Evolutionary conservation across 2,329 filamentous ascomycete genomes (phyloP).

Genomic region (Pseudogymnoascus sp.): DNA sequence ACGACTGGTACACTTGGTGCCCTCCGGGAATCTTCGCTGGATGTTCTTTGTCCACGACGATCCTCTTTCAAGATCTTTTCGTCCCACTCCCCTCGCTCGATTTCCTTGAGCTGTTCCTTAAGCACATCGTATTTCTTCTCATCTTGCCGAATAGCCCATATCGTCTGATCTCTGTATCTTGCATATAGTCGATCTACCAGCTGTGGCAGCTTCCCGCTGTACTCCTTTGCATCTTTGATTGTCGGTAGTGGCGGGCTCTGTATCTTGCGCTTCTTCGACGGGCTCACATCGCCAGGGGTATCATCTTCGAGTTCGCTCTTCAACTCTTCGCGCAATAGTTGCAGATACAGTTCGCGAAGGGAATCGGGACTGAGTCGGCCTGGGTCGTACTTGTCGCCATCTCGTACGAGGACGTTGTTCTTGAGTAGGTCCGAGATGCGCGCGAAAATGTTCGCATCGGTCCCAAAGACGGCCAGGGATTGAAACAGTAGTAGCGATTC

Average conservation of each 20-base stretch:
- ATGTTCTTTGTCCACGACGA: not conserved
- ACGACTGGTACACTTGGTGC: not conserved
- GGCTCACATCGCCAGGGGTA: constrained; percentile 40
- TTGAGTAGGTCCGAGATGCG: constrained; percentile 67
- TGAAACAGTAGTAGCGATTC: constrained; percentile 83
- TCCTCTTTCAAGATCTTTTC: constrained; percentile 28
- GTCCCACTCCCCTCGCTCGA: constrained; percentile 54
- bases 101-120: constrained; percentile 57
- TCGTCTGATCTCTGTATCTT: constrained; percentile 60
- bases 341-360: constrained; percentile 69
- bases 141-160: constrained; percentile 64
- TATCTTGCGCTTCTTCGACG: constrained; percentile 67
- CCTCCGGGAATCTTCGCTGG: constrained; percentile 2
- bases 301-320: constrained; percentile 37
- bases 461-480: constrained; percentile 60
- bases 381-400: constrained; percentile 63
- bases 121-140: constrained; percentile 59
- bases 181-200: constrained; percentile 68
- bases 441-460: constrained; percentile 56
- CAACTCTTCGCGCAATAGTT: constrained; percentile 66
- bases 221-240: constrained; percentile 54
- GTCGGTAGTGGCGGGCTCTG: constrained; percentile 55
- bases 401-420: constrained; percentile 63
- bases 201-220: constrained; percentile 59
- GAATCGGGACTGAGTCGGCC: constrained; percentile 67